phyloP scores from a whole-genome alignment of 2,329 filamentous ascomycete species.

The Pezicula rhizophila region DNA sequence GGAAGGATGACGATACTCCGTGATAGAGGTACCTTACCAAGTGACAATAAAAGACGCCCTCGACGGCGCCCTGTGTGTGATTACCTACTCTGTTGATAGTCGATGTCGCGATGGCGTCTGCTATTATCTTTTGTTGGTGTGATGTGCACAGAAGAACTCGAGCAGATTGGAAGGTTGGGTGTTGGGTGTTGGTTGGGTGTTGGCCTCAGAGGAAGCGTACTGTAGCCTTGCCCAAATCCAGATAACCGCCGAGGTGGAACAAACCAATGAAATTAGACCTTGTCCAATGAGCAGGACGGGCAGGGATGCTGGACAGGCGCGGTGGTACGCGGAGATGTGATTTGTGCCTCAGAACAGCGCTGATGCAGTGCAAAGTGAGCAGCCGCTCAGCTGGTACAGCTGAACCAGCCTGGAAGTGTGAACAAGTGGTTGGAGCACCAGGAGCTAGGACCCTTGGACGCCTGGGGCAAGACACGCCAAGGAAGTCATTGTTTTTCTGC shows the following conservation, averaged over 20 bases:
- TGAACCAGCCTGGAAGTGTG: not conserved
- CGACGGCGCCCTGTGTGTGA: no score
- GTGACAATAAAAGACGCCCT: no score
- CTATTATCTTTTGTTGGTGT: not conserved
- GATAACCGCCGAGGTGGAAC: not conserved
- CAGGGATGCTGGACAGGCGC: not conserved
- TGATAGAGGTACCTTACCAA: no score
- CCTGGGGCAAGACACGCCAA: not conserved
- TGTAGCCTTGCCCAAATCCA: not conserved
- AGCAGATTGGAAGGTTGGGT: not conserved
- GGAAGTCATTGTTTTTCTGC: no score
- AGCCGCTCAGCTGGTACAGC: conserved; percentile 5
- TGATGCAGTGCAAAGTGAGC: conserved; percentile 15
- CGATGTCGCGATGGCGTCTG: not conserved
- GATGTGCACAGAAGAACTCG: not conserved
- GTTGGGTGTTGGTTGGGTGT: no score
- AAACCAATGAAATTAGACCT: conserved; percentile 6
- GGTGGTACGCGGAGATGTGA: conserved; percentile 2
- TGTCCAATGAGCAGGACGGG: not conserved
- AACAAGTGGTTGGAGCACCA: not conserved
- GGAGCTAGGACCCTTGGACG: not conserved
- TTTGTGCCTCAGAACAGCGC: conserved; percentile 17
- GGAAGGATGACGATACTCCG: no score
- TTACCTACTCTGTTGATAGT: not conserved
- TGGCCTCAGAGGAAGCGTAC: not conserved